Evolutionary conservation across 1,284 basidiomycete genomes (phyloP), one percentile per base, ranked within the genome.

Genomic region (Microbotryum saponariae): DNA sequence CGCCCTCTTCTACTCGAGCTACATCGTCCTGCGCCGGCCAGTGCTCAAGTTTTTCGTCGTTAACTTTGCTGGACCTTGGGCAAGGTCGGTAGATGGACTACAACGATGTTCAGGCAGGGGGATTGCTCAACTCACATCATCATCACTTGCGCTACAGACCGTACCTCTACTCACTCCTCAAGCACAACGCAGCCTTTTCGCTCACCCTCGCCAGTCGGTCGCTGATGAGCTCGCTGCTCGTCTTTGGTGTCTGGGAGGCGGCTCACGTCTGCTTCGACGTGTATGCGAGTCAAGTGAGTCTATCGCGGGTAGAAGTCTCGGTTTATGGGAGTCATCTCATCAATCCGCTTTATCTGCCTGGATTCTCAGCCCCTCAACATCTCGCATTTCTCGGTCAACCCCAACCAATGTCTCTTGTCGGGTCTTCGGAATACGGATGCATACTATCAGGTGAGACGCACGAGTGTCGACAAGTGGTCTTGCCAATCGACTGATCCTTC

Each of bases 341-440:
- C 16, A 12, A 42, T 16, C 37, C 12, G 37, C 5, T n/a, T n/a
- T 21, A 14, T 5, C 6, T 31, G 31, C 31, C 10, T 21, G 18
- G 37, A 42, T 42, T 12, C 12, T 42, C 58, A 71, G 65, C 66
- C 66, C 3, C 61, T 70, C 44, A 27, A 54, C 6, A 65, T 71
- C n/a, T 67, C 69, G 23, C 58, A 63, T 25, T 71, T 69, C 55
- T 63, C 62, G 2, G 27, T 62, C 2, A 66, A 65, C 44, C 65
- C 69, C 33, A 65, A 65, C 53, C 63, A 70, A 33, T 61, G 42
- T 74, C 75, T 87, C 3, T 75, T 87, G 6, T 83, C 85, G 2
- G 86, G 85, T 5, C 76, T 83, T 31, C 67, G 67, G 18, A 73
- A 73, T 2, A 48, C 54, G 7, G 73, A 75, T 31, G 58, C 68